Evolutionary conservation across 176 grass and related monocot genomes (phyloP).

Genomic region (Themeda triandra): DNA sequence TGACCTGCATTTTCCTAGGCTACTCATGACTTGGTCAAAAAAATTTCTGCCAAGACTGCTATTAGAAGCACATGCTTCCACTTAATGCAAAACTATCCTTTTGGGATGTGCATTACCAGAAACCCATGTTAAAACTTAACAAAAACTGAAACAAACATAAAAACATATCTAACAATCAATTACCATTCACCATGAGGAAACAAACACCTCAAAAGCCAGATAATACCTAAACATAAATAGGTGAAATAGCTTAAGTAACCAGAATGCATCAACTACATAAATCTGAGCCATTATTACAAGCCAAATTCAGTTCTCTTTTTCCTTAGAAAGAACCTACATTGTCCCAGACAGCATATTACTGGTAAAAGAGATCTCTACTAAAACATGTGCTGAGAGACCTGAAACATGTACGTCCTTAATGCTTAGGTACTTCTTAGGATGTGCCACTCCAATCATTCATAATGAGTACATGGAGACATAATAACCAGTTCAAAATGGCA

Average conservation of each 20-base stretch:
- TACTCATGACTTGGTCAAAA: neutral
- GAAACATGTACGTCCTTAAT: neutral
- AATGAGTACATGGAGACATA: neutral
- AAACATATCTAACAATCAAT: neutral
- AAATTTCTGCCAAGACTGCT: neutral
- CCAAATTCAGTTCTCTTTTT: neutral
- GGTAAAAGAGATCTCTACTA: neutral
- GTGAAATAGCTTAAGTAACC: neutral
- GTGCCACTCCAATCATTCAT: neutral
- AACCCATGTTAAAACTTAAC: neutral
- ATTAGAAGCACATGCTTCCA: neutral
- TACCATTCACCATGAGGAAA: neutral
- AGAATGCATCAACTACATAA: neutral
- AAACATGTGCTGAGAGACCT: neutral
- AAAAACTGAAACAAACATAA: neutral
- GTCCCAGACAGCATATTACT: neutral
- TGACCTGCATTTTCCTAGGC: neutral
- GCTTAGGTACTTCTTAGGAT: neutral
- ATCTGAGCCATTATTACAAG: neutral
- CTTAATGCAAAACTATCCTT: neutral
- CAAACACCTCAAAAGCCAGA: neutral
- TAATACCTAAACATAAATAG: constrained; percentile 7
- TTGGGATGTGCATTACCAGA: neutral
- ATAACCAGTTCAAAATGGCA: constrained; percentile 2
- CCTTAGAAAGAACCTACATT: neutral